Base-by-base conservation (phyloP, 495 filamentous ascomycete genomes). In the Astrothelium macrocarpum region DNA sequence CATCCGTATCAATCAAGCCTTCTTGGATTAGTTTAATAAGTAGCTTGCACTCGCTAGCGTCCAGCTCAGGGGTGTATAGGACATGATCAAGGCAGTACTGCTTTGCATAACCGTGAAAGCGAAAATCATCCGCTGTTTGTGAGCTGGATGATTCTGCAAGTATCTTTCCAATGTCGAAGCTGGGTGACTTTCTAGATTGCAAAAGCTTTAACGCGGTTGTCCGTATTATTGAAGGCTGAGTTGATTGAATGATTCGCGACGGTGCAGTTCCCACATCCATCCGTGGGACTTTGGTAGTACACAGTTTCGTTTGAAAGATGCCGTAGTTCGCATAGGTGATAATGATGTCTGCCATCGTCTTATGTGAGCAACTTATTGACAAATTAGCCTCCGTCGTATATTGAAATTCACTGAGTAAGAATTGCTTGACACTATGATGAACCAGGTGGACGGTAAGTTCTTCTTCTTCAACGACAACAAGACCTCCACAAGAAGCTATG, bases 401-500 rank as follows among this genome's bases (percentile, higher is more conserved):
- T 42, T 42, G 10, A 1, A 42, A 10, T 42, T 16, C 36, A 42
- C 36, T 42, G 1, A 42, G 18, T 9, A 42, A 16, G 1, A 42
- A 42, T 16, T 42, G 36, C 18, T 42, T 9, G 36, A 42, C 18
- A 42, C 36, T 42, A 16, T 42, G 36, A 16, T 42, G 36, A 0
- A 9, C 36, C 0, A 79, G 63, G 56, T 72, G 68, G 25, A 78
- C 67, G 1, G 77, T 76, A 2, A 63, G 56, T 18, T 74, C 71
- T 62, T 80, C 78, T 71, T 80, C 78, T 53, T 80, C 78, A 29
- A 79, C 68, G n/a, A 64, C 71, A 36, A 80, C 31, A 10, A 80
- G 74, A 59, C 77, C 71, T 65, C 76, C 78, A 64, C 78, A 80
- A 62, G 70, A 74, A 49, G 68, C 61, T 36, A 79, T 64, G 64